A percentile compares a stretch with the other conserved stretches of the same genome.
phyloP scores from a whole-genome alignment of 2,329 filamentous ascomycete genomes.

The Arthrobotrys sinensis region DNA sequence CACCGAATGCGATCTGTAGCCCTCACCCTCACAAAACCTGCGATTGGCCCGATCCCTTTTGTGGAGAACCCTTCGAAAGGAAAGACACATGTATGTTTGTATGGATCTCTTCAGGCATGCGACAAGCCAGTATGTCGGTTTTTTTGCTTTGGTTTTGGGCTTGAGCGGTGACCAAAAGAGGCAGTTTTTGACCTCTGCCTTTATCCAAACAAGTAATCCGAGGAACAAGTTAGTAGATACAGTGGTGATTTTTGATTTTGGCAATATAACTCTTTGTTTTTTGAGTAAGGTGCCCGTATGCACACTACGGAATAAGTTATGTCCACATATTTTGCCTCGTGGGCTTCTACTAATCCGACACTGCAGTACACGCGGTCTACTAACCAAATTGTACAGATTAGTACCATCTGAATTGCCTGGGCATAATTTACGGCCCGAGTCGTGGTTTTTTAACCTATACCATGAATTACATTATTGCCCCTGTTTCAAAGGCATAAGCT shows the following conservation, averaged over 20 bases:
- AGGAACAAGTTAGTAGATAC: neutral
- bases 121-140: neutral
- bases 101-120: neutral
- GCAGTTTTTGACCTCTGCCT: conserved; percentile 22
- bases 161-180: conserved; percentile 26
- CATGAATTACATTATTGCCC: conserved; percentile 14
- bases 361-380: conserved; percentile 1
- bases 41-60: conserved; percentile 17
- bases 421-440: conserved; percentile 2
- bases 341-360: conserved; percentile 7
- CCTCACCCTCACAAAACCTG: conserved; percentile 10
- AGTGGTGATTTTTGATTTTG: neutral
- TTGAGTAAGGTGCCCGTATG: conserved; percentile 1
- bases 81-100: conserved; percentile 3
- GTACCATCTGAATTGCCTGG: neutral
- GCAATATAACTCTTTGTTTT: conserved; percentile 27
- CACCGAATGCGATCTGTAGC: conserved; percentile 17
- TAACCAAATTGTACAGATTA: neutral
- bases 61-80: conserved; percentile 7
- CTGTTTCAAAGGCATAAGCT: conserved; percentile 3
- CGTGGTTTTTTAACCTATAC: conserved; percentile 7
- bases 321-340: conserved; percentile 24
- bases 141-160: conserved; percentile 15
- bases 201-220: conserved; percentile 1
- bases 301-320: neutral